Evolutionary conservation across 495 filamentous ascomycete species (phyloP), one percentile per base, ranked within the genome.

Genomic region (Daldinia vernicosa): DNA sequence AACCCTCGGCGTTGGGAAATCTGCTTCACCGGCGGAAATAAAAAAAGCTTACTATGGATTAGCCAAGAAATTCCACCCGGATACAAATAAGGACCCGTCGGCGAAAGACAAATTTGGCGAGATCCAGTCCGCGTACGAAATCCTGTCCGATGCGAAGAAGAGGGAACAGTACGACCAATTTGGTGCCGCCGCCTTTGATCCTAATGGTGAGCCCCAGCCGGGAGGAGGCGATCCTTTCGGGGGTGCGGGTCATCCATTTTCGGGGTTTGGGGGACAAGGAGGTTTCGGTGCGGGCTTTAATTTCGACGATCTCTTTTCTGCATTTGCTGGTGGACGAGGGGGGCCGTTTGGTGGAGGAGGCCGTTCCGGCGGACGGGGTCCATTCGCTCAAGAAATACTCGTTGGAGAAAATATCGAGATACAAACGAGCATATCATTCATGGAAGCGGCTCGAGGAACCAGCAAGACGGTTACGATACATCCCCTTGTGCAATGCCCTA

Each of bases 41-140:
- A 99, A 99, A 77, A 98, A 98, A 80, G 95, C 95, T 2, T 99
- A 99, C 83, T 99, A 99, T 79, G 90, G 93, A 59, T 83, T 97
- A 67, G 95, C 95, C n/a, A 98, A 98, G 81, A 98, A 98, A 77
- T 99, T 89, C 77, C 95, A 99, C 74, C 95, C 95, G 7, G 95
- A 99, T 79, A 97, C 95, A 39, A 98, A 97, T 83, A 99, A 98
- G 80, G 95, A 97, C 58, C 76, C 93, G 7, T 83, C 82, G 6
- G 95, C 95, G 32, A 98, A 98, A 78, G 95, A 98, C 60, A 95
- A 92, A 74, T 99, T 99, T 76, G 84, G 89, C 50, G 95, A 97
- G 69, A 91, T 95, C 60, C 95, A 98, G 77, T 84, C 90, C 1
- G 92, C 95, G 2, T 99, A 98, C 77, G 95, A 99, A 77, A 81